Evolutionary conservation across 345 rosid species (phyloP).

Genomic region (Camelina neglecta): DNA sequence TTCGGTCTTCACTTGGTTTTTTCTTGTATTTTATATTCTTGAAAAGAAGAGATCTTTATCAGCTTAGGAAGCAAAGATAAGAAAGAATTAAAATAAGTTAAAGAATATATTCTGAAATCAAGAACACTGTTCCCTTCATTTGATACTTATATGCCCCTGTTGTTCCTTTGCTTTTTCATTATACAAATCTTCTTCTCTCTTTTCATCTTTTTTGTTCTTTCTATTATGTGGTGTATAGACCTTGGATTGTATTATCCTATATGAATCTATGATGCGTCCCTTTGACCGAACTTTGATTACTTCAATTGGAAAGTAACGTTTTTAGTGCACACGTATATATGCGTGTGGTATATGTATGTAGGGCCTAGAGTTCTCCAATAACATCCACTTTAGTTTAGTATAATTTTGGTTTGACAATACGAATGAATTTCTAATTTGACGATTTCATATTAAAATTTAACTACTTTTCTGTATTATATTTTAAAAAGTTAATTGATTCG

Average conservation of each 20-base stretch:
- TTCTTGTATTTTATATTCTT: background rate
- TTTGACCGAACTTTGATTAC: constrained; percentile 45
- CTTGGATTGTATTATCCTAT: constrained; percentile 19
- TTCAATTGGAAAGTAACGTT: constrained; percentile 32
- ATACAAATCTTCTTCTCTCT: constrained; percentile 20
- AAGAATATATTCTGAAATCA: constrained; percentile 40
- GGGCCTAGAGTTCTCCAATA: constrained; percentile 17
- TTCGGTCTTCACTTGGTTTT: constrained; percentile 21
- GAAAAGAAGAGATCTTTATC: constrained; percentile 40
- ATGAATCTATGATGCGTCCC: constrained; percentile 6
- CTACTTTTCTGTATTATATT: background rate
- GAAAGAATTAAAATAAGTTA: constrained; percentile 30
- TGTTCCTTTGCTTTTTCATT: constrained; percentile 10
- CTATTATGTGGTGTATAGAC: constrained; percentile 27
- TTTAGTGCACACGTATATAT: background rate
- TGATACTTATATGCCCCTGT: constrained; percentile 45
- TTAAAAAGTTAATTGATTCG: background rate
- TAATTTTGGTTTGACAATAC: constrained; percentile 4
- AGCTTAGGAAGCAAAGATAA: constrained; percentile 39
- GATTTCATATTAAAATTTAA: background rate
- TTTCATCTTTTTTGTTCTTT: background rate
- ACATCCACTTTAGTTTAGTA: background rate
- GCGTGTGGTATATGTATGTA: background rate
- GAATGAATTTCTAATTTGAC: background rate
- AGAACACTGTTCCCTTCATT: constrained; percentile 45